Percentiles rank a stretch among this genome's conserved stretches.
Evolutionary conservation across 2,329 filamentous ascomycete species (phyloP).

Genomic region (Metarhizium sp.): DNA sequence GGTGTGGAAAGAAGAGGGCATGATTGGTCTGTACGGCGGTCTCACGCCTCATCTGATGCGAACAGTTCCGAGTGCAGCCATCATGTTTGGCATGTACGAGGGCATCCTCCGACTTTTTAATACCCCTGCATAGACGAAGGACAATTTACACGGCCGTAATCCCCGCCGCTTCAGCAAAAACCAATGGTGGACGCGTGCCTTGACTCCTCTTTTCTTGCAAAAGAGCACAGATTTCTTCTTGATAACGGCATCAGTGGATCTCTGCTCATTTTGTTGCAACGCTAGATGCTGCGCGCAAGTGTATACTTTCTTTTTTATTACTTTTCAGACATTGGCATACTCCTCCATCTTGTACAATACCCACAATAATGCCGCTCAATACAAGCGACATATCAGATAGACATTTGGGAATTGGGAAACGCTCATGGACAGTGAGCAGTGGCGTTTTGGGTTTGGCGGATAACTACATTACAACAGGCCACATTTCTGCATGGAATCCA

Average conservation of each 20-base stretch:
- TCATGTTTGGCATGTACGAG: slow-evolving; percentile 90
- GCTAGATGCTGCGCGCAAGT: neutral
- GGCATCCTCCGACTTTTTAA: slow-evolving; percentile 42
- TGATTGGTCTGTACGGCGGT: slow-evolving; percentile 80
- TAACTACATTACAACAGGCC: neutral
- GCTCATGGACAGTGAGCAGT: neutral
- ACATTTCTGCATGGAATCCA: neutral
- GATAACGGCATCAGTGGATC: neutral
- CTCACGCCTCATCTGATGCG: slow-evolving; percentile 85
- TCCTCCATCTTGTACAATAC: neutral
- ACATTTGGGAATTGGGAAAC: neutral
- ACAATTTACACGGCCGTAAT: neutral
- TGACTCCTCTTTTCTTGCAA: neutral
- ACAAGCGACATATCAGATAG: neutral
- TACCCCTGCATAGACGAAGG: slow-evolving; percentile 21
- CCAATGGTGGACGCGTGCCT: neutral
- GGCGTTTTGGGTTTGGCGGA: neutral
- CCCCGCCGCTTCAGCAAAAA: neutral
- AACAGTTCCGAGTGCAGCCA: slow-evolving; percentile 84
- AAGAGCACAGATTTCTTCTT: neutral
- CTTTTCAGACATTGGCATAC: neutral
- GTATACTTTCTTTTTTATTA: neutral
- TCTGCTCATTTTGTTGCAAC: neutral
- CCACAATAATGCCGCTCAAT: neutral
- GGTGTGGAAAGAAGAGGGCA: slow-evolving; percentile 80